Conservation (phyloP, 306 rosid species). For the Vicia faba region DNA sequence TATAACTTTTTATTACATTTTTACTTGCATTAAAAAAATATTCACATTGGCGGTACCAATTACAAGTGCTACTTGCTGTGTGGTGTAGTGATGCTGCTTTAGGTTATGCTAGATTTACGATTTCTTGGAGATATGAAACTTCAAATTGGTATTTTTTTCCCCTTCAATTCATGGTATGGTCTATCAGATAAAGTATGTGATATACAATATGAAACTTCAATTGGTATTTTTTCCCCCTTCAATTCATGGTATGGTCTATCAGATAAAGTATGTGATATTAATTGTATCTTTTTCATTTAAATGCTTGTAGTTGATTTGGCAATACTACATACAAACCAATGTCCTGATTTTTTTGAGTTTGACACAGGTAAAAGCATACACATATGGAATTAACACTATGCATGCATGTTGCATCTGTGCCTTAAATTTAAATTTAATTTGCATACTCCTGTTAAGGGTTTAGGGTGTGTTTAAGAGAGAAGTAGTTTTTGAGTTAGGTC, state of each 20-base stretch:
- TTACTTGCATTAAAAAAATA: too few relatives aligned
- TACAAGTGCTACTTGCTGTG: too few relatives aligned
- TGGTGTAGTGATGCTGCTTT: slow-evolving; percentile 8
- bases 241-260: slow-evolving; percentile 6
- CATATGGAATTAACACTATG: not conserved
- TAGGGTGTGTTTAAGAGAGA: too few relatives aligned
- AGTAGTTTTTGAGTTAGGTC: too few relatives aligned
- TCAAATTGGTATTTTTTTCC: slow-evolving; percentile 1
- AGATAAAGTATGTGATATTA: not conserved
- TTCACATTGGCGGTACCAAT: too few relatives aligned
- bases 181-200: slow-evolving; percentile 16
- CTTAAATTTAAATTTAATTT: not conserved
- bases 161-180: not conserved
- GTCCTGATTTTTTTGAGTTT: slow-evolving; percentile 16
- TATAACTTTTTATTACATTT: too few relatives aligned
- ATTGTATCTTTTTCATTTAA: not conserved
- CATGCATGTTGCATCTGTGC: not conserved
- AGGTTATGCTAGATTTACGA: slow-evolving; percentile 37
- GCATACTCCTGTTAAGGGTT: not conserved
- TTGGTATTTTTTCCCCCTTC: too few relatives aligned
- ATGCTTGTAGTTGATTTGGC: not conserved
- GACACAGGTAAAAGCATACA: slow-evolving; percentile 14
- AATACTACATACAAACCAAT: not conserved
- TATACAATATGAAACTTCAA: too few relatives aligned
- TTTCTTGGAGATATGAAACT: slow-evolving; percentile 17